Conservation (phyloP, 1,284 basidiomycete genomes). For the Apiotrichum montevideense region DNA sequence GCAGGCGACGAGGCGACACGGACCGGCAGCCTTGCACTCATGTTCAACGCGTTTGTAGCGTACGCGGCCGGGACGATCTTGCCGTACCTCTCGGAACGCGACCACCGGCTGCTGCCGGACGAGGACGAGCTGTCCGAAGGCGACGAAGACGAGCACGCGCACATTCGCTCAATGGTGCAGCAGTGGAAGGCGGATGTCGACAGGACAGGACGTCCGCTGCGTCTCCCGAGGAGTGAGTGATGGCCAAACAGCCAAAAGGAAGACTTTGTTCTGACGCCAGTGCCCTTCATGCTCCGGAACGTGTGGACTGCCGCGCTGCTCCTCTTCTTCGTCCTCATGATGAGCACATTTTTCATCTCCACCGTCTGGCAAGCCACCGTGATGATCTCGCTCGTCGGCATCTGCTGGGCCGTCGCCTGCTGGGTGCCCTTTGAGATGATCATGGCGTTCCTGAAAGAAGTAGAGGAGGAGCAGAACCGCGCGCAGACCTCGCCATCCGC, state of each 20-base stretch:
- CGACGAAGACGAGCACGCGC: conserved; percentile 60
- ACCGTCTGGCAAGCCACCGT: conserved; percentile 71
- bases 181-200: conserved; percentile 77
- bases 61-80: conserved; percentile 74
- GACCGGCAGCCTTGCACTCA: conserved; percentile 79
- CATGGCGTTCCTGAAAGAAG: conserved; percentile 88
- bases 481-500: neutral
- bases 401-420: conserved; percentile 91
- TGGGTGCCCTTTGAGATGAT: conserved; percentile 89
- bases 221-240: conserved; percentile 59
- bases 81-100: conserved; percentile 72
- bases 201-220: conserved; percentile 61
- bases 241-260: no score
- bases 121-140: conserved; percentile 49
- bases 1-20: conserved; percentile 76
- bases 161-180: conserved; percentile 63
- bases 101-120: conserved; percentile 61
- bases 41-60: conserved; percentile 79
- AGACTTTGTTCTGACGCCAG: conserved; percentile 18
- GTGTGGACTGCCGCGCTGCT: conserved; percentile 84
- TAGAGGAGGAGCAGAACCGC: conserved; percentile 46
- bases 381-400: conserved; percentile 75
- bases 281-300: conserved; percentile 81
- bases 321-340: conserved; percentile 68
- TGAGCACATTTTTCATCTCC: conserved; percentile 74